Base-by-base conservation (phyloP, 345 rosid genomes). In the Eucalyptus brandiana region DNA sequence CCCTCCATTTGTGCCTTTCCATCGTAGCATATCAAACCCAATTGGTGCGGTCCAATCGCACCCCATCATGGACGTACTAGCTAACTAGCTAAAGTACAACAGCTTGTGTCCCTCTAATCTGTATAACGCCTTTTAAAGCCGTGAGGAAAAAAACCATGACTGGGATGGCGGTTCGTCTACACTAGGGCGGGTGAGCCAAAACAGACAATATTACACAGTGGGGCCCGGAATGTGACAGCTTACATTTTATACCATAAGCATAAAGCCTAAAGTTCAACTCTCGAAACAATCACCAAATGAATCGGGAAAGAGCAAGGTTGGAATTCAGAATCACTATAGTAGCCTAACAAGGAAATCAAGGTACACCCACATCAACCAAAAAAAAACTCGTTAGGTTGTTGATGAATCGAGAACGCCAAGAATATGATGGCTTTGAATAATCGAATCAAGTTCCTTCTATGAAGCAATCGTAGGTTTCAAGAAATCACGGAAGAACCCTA, bases 371-470 rank as follows among this genome's bases (percentile, higher is more conserved):
- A 12, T 28, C 32, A 28, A 62, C 3, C 8, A 6, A 51, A 6
- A 51, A 50, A 15, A 50, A 49, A 58, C 54, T 51, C 21, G 8
- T 16, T 26, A 58, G 67, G 13, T 12, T 1, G n/a, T 60, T 12
- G 1, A 13, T 12, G 32, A 60, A 60, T 26, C 4, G 16, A 60
- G 15, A 60, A 26, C 15, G n/a, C 67, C 32, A 11, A 60, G 67
- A 26, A 60, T 60, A 26, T 26, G 16, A 6, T 26, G 67, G 30
- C 32, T 60, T 60, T 28, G 32, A 12, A 12, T 28, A 58, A 23
- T 2, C 67, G 2, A 26, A 58, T 58, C 12, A 1, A 58, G n/a
- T 5, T 24, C 2, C n/a, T 58, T 28, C 12, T 60, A 0, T 28
- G 67, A 60, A 60, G 67, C 65, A 12, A 58, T 58, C 15, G 30